Evolutionary conservation across 441 rosid genomes (phyloP).

Genomic region (Erysimum cheiri): DNA sequence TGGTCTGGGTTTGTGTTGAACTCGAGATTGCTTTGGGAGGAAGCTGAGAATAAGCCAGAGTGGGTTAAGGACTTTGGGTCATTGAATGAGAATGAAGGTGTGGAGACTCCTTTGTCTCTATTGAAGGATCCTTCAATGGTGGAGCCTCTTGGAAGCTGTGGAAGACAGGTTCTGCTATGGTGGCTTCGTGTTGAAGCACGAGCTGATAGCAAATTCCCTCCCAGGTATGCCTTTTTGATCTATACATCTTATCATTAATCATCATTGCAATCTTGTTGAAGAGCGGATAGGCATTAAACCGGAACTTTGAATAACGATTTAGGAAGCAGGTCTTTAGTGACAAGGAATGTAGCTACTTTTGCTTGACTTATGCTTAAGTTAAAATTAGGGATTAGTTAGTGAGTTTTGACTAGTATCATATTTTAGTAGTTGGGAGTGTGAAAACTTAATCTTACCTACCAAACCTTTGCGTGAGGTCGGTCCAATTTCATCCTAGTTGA

Average conservation of each 20-base stretch:
- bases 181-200: constrained; percentile 99
- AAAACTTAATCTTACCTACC: background rate
- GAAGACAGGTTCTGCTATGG: constrained; percentile 91
- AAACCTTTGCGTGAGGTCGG: background rate
- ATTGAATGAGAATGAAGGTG: constrained; percentile 52
- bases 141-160: constrained; percentile 97
- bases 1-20: constrained; percentile 98
- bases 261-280: constrained; percentile 1
- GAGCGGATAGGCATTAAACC: background rate
- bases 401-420: constrained; percentile 1
- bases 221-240: constrained; percentile 56
- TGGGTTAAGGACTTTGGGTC: constrained; percentile 81
- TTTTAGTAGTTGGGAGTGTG: background rate
- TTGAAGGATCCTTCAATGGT: constrained; percentile 73
- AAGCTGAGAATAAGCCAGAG: constrained; percentile 66
- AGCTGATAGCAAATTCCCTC: constrained; percentile 95
- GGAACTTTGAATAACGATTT: background rate
- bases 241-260: background rate
- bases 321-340: constrained; percentile 9
- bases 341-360: constrained; percentile 5
- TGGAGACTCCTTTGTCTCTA: constrained; percentile 79
- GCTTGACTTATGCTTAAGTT: background rate
- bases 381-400: background rate
- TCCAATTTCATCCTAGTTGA: background rate
- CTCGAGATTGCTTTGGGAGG: constrained; percentile 91